Conservation (phyloP, 2,329 filamentous ascomycete species). For the Trichoderma aggressivum region DNA sequence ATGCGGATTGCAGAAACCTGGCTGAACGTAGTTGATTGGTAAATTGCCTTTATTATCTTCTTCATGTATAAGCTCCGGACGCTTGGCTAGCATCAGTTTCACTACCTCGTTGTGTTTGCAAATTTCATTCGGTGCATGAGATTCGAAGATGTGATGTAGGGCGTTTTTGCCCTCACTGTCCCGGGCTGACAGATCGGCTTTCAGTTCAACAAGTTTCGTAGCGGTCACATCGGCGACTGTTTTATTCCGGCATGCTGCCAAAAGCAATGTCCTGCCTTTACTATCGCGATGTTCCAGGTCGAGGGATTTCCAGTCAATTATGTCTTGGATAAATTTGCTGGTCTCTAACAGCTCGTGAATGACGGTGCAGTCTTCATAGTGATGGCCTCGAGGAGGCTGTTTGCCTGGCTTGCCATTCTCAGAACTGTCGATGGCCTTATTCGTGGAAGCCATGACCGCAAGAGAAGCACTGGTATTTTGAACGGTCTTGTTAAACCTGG, state of each 20-base stretch:
- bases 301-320: conserved; percentile 14
- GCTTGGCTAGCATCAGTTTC: neutral
- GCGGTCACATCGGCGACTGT: conserved; percentile 11
- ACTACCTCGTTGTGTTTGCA: neutral
- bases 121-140: neutral
- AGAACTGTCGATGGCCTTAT: neutral
- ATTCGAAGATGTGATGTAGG: conserved; percentile 22
- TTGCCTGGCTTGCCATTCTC: neutral
- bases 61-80: neutral
- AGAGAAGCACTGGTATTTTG: neutral
- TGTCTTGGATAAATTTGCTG: conserved; percentile 19
- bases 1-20: neutral
- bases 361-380: conserved; percentile 20
- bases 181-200: conserved; percentile 25
- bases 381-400: neutral
- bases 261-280: conserved; percentile 27
- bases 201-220: neutral
- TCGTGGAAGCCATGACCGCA: neutral
- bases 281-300: conserved; percentile 26
- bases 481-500: neutral
- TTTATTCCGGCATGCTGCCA: conserved; percentile 22
- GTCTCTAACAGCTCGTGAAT: conserved; percentile 25
- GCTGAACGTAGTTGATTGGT: neutral
- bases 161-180: conserved; percentile 24
- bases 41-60: neutral